Evolutionary conservation across 2,329 filamentous ascomycete genomes (phyloP).

Genomic region (Penicillium carneum): DNA sequence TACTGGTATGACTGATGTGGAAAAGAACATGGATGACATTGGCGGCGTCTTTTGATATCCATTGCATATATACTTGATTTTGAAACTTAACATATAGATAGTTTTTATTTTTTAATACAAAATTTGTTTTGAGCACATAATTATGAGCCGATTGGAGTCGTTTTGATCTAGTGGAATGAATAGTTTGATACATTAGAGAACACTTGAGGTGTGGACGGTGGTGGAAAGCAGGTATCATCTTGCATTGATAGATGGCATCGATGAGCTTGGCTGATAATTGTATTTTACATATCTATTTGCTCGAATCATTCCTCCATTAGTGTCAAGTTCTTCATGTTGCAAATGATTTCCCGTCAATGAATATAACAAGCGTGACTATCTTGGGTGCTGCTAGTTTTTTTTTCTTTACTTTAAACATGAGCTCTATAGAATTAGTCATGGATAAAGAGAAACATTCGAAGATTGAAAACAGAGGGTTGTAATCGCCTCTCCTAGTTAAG

Average conservation of each 20-base stretch:
- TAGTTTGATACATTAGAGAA: neutral
- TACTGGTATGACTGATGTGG: slow-evolving; percentile 16
- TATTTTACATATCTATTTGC: neutral
- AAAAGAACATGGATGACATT: slow-evolving; percentile 9
- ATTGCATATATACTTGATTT: slow-evolving; percentile 8
- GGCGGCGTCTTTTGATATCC: slow-evolving; percentile 9
- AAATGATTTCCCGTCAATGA: too few species aligned
- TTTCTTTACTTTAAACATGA: neutral
- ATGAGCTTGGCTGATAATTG: neutral
- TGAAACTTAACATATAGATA: neutral
- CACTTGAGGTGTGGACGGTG: neutral
- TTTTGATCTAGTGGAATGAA: neutral
- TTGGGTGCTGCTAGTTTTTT: neutral
- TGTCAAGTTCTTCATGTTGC: too few species aligned
- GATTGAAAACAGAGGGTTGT: neutral
- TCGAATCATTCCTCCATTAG: too few species aligned
- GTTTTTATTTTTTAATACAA: slow-evolving; percentile 8
- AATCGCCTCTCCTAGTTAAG: too few species aligned
- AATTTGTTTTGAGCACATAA: neutral
- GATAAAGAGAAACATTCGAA: neutral
- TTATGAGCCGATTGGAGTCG: neutral
- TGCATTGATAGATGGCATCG: neutral
- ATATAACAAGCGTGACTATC: too few species aligned
- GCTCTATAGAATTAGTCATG: neutral
- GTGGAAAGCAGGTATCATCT: neutral